Conservation (phyloP, 805 yeast species). For the Metschnikowia lunata region DNA sequence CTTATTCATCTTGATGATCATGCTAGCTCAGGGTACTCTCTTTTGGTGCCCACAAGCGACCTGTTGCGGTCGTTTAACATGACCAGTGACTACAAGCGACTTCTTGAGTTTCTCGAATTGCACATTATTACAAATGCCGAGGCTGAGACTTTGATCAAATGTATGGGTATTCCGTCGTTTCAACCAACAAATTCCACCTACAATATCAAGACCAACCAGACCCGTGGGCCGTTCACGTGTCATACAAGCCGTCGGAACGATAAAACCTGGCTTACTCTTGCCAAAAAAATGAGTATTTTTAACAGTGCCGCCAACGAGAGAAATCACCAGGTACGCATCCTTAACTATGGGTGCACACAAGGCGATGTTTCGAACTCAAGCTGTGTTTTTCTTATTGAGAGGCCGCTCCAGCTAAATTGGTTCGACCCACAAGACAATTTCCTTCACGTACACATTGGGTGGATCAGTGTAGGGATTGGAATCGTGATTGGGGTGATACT, state of each 20-base stretch:
- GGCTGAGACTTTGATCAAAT: conserved; percentile 41
- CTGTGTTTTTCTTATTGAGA: conserved; percentile 63
- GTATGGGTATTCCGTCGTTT: conserved; percentile 30
- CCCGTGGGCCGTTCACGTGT: conserved; percentile 12
- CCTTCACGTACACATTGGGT: conserved; percentile 59
- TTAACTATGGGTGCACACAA: conserved; percentile 57
- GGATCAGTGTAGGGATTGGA: conserved; percentile 65
- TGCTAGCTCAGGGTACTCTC: conserved; percentile 42
- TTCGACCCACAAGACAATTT: conserved; percentile 40
- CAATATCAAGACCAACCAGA: conserved; percentile 14
- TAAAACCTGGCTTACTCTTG: conserved; percentile 11
- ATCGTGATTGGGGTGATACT: conserved; percentile 55
- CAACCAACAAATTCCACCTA: conserved; percentile 4
- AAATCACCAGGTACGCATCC: conserved; percentile 51
- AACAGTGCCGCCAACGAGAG: conserved; percentile 28
- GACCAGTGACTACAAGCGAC: conserved; percentile 36
- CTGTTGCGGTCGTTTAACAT: conserved; percentile 52
- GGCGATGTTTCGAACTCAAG: conserved; percentile 23
- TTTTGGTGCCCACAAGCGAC: conserved; percentile 67
- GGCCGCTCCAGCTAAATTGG: conserved; percentile 67
- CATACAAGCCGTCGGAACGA: conserved; percentile 11
- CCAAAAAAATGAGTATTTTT: conserved; percentile 1
- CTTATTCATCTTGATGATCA: conserved; percentile 34
- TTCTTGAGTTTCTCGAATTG: conserved; percentile 54
- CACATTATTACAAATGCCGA: conserved; percentile 67